Base-by-base conservation (phyloP, 2,329 filamentous ascomycete genomes). In the Phoma herbarum region DNA sequence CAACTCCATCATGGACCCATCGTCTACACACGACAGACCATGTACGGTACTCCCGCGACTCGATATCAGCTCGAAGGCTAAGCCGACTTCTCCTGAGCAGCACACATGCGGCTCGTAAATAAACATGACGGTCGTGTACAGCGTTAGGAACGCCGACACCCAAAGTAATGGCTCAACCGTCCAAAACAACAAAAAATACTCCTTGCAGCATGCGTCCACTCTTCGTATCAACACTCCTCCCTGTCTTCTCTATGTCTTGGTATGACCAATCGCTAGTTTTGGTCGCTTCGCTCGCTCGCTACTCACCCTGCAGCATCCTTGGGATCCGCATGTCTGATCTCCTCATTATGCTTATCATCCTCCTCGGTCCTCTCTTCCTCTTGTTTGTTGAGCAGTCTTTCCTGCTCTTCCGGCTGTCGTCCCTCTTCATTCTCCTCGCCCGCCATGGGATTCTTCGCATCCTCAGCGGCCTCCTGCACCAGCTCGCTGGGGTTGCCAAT, bases 381-480 rank as follows among this genome's bases (percentile, higher is more conserved):
- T 42, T 71, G 68, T 8, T 53, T 51, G 7, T 65, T 58, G 29
- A 71, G 37, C 22, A 72, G 58, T 5, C 68, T 59, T 31, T 59
- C 51, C 26, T 73, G 71, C 52, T 75, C 70, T 2, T 68, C 64
- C 0, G 65, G 58, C 41, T 66, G 62, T 12, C 60, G 50, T 2
- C 63, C 67, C n/a, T 51, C 26, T 23, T 60, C 52, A 2, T 62
- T 50, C 10, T 60, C 59, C 28, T 69, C 62, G 2, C 62, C 67
- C 2, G 66, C 64, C 39, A 57, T 64, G 1, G 65, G 62, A n/a
- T 71, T 65, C 16, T 71, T 67, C 2, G 64, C 60, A 2, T 58
- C 41, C 0, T 49, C n/a, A 1, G 67, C 62, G 18, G 69, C 67
- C 18, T 66, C 59, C 41, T 66, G 56, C 1, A 64, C 23, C 35